Evolutionary conservation across 306 rosid species (phyloP), one percentile per base, ranked within the genome.

Genomic region (Cucurbita pepo): DNA sequence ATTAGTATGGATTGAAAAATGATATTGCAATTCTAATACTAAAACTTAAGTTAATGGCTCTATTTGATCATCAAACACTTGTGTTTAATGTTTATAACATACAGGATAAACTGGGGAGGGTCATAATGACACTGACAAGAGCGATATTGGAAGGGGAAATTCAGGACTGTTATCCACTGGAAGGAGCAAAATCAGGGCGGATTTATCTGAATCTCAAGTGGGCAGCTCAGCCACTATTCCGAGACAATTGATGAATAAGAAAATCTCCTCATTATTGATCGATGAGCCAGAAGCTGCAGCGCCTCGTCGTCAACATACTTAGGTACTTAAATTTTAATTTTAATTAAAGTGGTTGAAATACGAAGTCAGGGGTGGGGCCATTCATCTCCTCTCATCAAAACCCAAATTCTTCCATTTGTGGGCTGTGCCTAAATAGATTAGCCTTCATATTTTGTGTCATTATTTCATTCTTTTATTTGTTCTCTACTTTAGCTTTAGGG

Each of bases 31-130:
- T n/a, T n/a, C n/a, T n/a, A n/a, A n/a, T n/a, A n/a, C n/a, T n/a
- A n/a, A 30, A 30, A 30, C 34, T 30, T 3, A 54, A 50, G 54
- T 12, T 1, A 7, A 14, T 50, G 18, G 54, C 5, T 57, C 0
- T 11, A 11, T 57, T 25, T 58, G 18, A 30, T 6, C 10, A 13
- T 58, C 6, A 1, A 58, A 13, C 50, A 51, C 69, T 64, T 64
- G 11, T 5, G 11, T 5, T 18, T 30, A 37, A 14, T 58, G 36
- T 65, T 54, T 37, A 30, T 58, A 30, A 30, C 34, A 30, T 34
- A 43, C 85, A 90, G 96, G 91, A 89, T 18, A 91, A 87, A 84
- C 77, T 94, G 45, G 97, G 98, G 52, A 89, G 81, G 75, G 88
- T 85, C 44, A 73, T 87, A 79, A 61, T 90, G 92, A 89, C 98